Conservation (phyloP, 768 basidiomycete genomes). For the Termitomyces sp. region DNA sequence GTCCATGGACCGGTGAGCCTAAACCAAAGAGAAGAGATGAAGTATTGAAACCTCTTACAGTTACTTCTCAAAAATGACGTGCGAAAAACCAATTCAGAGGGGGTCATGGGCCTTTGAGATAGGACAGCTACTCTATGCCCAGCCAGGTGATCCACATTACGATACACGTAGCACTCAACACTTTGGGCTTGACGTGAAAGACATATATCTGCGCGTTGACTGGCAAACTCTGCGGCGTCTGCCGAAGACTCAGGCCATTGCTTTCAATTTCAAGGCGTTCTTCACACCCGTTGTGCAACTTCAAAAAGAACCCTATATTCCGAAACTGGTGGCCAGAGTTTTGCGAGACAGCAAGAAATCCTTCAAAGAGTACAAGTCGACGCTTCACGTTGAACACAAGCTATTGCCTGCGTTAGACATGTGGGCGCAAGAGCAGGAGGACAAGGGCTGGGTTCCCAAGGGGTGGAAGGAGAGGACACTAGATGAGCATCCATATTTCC, state of each 20-base stretch:
- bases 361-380: conserved; percentile 42
- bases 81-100: conserved; percentile 47
- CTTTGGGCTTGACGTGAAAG: conserved; percentile 32
- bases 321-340: conserved; percentile 40
- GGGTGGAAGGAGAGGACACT: conserved; percentile 49
- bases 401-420: conserved; percentile 40
- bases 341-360: conserved; percentile 34
- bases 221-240: conserved; percentile 53
- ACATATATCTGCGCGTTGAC: conserved; percentile 46
- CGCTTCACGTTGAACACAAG: conserved; percentile 37
- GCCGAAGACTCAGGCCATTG: conserved; percentile 42
- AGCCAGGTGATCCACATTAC: conserved; percentile 36
- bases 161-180: conserved; percentile 26
- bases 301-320: conserved; percentile 43
- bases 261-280: conserved; percentile 52
- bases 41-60: conserved; percentile 19
- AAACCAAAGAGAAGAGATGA: not conserved
- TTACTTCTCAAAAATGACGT: conserved; percentile 44
- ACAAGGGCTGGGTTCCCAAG: conserved; percentile 39
- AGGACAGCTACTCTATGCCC: conserved; percentile 46
- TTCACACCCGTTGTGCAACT: conserved; percentile 47
- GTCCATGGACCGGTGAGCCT: conserved; percentile 44
- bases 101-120: conserved; percentile 50
- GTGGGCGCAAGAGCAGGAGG: conserved; percentile 49
- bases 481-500: conserved; percentile 49